Conservation (phyloP, 164 flowering plant genomes). For the Nymphaea thermarum region DNA sequence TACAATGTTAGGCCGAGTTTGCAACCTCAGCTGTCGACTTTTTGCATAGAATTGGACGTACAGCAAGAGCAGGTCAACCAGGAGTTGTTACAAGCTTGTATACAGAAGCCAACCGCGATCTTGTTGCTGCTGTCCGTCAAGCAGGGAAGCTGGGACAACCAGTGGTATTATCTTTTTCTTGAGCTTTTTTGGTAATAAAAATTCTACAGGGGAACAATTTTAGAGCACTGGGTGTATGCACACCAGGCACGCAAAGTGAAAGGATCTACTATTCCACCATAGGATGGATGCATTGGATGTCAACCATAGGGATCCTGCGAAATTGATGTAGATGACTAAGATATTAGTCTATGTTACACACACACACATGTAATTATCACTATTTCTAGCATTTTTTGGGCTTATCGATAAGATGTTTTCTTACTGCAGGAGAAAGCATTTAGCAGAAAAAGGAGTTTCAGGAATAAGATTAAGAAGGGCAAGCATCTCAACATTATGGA, state of each 20-base stretch:
- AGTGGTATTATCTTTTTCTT: conserved; percentile 43
- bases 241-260: too few species aligned
- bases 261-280: too few species aligned
- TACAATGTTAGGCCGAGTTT: conserved; percentile 71
- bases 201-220: too few species aligned
- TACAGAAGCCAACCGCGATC: conserved; percentile 60
- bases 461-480: conserved; percentile 87
- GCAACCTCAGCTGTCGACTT: conserved; percentile 92
- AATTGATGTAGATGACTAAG: too few species aligned
- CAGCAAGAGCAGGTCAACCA: conserved; percentile 88
- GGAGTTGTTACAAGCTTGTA: conserved; percentile 88
- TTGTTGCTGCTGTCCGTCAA: conserved; percentile 73
- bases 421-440: conserved; percentile 78
- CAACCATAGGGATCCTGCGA: too few species aligned
- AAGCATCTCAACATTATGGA: neutral
- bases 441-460: conserved; percentile 88
- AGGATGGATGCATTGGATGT: too few species aligned
- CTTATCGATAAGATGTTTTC: neutral
- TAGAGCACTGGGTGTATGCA: too few species aligned
- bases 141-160: conserved; percentile 62
- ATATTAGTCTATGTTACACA: too few species aligned
- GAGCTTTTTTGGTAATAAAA: too few species aligned
- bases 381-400: neutral
- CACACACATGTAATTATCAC: too few species aligned
- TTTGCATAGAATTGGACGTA: conserved; percentile 88